phyloP scores from a whole-genome alignment of 73 alveolate species.

The Stentor coeruleus region DNA sequence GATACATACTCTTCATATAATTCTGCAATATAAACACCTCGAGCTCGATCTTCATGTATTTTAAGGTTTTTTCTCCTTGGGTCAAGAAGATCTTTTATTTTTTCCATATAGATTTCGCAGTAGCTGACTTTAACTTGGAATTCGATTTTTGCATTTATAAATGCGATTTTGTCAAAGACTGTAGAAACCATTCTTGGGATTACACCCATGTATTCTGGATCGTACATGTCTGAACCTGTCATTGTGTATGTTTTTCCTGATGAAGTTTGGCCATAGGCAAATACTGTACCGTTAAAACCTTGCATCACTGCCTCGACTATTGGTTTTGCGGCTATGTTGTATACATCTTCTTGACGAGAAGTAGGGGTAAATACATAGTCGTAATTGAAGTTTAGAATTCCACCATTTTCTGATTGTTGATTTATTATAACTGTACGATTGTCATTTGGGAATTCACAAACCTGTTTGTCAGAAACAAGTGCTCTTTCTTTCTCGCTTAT shows the following conservation, averaged over 20 bases:
- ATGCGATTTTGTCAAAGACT: slow-evolving; percentile 58
- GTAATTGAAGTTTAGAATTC: slow-evolving; percentile 30
- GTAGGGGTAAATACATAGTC: slow-evolving; percentile 55
- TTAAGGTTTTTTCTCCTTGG: slow-evolving; percentile 76
- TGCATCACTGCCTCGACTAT: slow-evolving; percentile 82
- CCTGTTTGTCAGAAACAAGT: neutral
- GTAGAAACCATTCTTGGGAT: slow-evolving; percentile 88
- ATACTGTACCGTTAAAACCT: slow-evolving; percentile 95
- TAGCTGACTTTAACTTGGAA: slow-evolving; percentile 78
- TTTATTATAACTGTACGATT: neutral
- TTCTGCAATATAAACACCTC: slow-evolving; percentile 93
- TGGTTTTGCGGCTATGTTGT: slow-evolving; percentile 69
- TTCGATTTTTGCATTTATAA: slow-evolving; percentile 65
- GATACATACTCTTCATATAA: slow-evolving; percentile 90
- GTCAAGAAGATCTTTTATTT: slow-evolving; percentile 83
- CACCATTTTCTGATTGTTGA: neutral
- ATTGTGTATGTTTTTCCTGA: slow-evolving; percentile 96
- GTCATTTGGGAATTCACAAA: neutral
- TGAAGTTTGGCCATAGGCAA: slow-evolving; percentile 98
- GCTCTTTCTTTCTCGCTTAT: slow-evolving; percentile 35
- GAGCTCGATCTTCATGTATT: slow-evolving; percentile 87
- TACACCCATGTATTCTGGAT: slow-evolving; percentile 54
- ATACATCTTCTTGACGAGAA: slow-evolving; percentile 45
- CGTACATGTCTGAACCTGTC: slow-evolving; percentile 75
- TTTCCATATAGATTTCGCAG: slow-evolving; percentile 90